These are phyloP conservation scores for Cutaneotrichosporon sp. DNA, from an alignment of 1,284 basidiomycete species.

Conservation along the genomic window DNA sequence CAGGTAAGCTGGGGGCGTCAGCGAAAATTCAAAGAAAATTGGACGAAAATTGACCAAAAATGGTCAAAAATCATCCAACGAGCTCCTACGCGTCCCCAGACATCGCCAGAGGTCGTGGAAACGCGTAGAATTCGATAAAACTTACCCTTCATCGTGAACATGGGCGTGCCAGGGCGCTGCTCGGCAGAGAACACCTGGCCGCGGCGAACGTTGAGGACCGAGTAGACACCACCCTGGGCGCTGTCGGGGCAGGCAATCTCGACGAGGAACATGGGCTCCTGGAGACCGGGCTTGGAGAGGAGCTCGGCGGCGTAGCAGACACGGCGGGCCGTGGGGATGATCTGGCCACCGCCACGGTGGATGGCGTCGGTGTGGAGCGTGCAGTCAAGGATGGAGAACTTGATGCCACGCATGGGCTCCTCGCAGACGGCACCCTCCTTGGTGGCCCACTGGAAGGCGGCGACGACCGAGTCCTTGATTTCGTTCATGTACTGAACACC, in stretches of 20 bases:
- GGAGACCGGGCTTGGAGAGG: constrained; percentile 83
- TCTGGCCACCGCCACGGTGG: constrained; percentile 98
- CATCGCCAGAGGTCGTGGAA: not conserved
- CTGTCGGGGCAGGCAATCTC: constrained; percentile 98
- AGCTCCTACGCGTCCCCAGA: no score
- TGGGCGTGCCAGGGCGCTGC: constrained; percentile 94
- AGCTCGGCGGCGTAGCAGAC: constrained; percentile 93
- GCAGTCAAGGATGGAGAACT: constrained; percentile 53
- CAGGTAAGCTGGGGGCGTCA: constrained; percentile 13
- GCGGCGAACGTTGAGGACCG: constrained; percentile 91
- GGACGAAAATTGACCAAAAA: not conserved
- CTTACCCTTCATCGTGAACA: constrained; percentile 75
- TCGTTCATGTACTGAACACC: constrained; percentile 97
- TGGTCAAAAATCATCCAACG: no score
- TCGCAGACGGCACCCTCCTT: constrained; percentile 96
- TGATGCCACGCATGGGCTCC: constrained; percentile 98
- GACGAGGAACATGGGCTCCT: constrained; percentile 98
- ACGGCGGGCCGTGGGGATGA: constrained; percentile 96
- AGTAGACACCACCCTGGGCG: constrained; percentile 98
- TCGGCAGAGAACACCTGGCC: constrained; percentile 98
- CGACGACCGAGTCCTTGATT: constrained; percentile 99
- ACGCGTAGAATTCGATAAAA: constrained; percentile 23
- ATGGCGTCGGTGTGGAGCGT: constrained; percentile 68
- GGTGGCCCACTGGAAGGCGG: constrained; percentile 99
- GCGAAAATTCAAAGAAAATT: not conserved